These are phyloP conservation scores for Axilococcus clingmanii DNA, from an alignment of 139 green algal species.

Conservation along the genomic window DNA sequence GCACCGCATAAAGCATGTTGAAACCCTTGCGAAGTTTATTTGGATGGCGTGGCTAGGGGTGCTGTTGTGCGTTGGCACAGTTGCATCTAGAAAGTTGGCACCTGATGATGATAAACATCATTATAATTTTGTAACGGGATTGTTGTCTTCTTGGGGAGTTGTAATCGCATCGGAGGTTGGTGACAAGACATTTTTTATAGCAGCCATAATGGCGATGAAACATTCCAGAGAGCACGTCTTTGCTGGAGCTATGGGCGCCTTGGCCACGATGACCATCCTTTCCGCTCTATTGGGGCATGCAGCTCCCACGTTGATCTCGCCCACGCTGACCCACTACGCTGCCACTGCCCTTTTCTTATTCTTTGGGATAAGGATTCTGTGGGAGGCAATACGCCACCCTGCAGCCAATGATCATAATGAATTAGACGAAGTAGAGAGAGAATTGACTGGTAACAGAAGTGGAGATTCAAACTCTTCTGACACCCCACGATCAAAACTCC, in stretches of 20 bases:
- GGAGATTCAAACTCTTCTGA: no score
- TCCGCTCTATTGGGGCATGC: slow-evolving; percentile 76
- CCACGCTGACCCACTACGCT: slow-evolving; percentile 76
- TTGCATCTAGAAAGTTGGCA: no score
- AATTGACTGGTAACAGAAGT: slow-evolving; percentile 36
- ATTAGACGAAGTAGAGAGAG: slow-evolving; percentile 56
- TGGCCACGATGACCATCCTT: slow-evolving; percentile 90
- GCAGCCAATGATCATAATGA: slow-evolving; percentile 44
- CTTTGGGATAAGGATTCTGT: slow-evolving; percentile 76
- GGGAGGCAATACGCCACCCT: slow-evolving; percentile 38
- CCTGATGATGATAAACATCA: no score
- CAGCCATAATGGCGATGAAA: slow-evolving; percentile 81
- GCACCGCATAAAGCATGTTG: no score
- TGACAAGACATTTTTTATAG: slow-evolving; percentile 99
- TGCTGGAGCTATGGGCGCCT: slow-evolving; percentile 57
- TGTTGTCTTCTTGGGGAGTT: slow-evolving; percentile 49
- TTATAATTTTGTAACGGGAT: slow-evolving; percentile 32
- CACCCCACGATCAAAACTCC: slow-evolving; percentile 3
- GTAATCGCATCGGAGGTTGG: slow-evolving; percentile 52
- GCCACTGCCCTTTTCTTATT: slow-evolving; percentile 82
- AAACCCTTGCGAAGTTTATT: no score
- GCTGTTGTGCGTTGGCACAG: no score
- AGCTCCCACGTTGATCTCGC: slow-evolving; percentile 75
- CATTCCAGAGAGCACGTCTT: slow-evolving; percentile 76
- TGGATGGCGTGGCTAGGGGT: no score